These are phyloP conservation scores for Plenodomus tracheiphilus DNA, from an alignment of 2,329 filamentous ascomycete species.

Conservation along the genomic window DNA sequence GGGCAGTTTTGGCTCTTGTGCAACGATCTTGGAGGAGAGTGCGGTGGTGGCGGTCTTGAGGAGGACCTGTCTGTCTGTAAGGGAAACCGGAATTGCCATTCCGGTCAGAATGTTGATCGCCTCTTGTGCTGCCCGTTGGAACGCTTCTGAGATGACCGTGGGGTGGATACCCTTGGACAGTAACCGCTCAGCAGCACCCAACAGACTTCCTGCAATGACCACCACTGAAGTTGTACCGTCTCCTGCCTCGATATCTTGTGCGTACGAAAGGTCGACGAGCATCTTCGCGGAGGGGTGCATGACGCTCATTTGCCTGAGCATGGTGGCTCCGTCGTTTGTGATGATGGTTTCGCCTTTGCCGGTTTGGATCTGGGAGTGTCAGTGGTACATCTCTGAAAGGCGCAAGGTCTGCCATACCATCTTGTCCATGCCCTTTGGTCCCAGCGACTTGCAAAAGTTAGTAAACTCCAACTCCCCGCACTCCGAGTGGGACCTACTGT, in stretches of 20 bases:
- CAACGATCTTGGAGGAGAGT: constrained; percentile 97
- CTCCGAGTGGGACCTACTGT: constrained; percentile 58
- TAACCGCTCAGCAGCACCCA: constrained; percentile 90
- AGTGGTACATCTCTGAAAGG: constrained; percentile 4
- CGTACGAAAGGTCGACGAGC: constrained; percentile 95
- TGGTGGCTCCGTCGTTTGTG: constrained; percentile 99
- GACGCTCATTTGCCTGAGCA: constrained; percentile 98
- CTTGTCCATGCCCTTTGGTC: constrained; percentile 97
- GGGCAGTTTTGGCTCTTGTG: constrained; percentile 94
- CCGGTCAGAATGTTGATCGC: constrained; percentile 88
- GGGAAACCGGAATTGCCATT: constrained; percentile 92
- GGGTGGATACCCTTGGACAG: constrained; percentile 91
- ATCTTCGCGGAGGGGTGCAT: constrained; percentile 99
- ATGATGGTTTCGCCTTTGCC: constrained; percentile 97
- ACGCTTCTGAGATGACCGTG: constrained; percentile 95
- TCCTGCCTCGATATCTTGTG: constrained; percentile 97
- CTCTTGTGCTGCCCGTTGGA: constrained; percentile 89
- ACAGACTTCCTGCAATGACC: constrained; percentile 92
- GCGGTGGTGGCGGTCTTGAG: constrained; percentile 97
- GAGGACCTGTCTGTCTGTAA: constrained; percentile 84
- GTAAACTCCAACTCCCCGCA: constrained; percentile 32
- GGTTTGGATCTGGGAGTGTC: constrained; percentile 71
- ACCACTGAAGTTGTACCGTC: constrained; percentile 98
- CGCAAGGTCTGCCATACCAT: constrained; percentile 60
- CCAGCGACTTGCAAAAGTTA: constrained; percentile 65